Base-by-base conservation (phyloP, 75 land plant species). In the Gnetum montanum region DNA sequence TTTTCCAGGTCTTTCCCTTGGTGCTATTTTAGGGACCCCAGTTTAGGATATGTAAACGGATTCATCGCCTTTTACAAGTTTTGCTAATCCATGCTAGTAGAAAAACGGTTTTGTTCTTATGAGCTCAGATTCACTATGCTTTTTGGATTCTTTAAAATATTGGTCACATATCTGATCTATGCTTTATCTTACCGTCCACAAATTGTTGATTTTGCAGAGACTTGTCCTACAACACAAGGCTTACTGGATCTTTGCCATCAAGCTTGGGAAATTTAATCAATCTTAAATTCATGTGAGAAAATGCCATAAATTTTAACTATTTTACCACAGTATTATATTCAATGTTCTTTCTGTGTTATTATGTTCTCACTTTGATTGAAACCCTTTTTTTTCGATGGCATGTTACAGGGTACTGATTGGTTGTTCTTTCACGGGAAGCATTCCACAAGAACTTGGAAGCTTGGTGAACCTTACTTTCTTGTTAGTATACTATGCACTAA, bases 381-480 rank as follows among this genome's bases (percentile, higher is more conserved):
- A 12, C 31, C 2, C 4, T 12, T 6, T 16, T 26, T 19, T 33
- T n/a, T n/a, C n/a, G n/a, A 25, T 24, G 47, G 62, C 0, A 46
- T 8, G 44, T 62, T 20, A n/a, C 69, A 83, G 86, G 43, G 65
- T 70, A 49, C 46, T 79, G 19, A 69, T 67, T 16, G 76, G 72
- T 23, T 79, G 86, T 51, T 40, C 73, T 50, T 75, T 83, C 49
- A 71, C 31, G 54, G 83, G 82, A 16, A 34, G 8, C 20, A 71
- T 83, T 24, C 83, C 86, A 38, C 47, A 51, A 20, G 79, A 83
- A 59, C 16, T 83, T 31, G 83, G 83, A 2, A 75, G 69, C 43
- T 59, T 83, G 4, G 6, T 41, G 58, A 30, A 60, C 18, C 57
- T 88, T 5, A 26, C 75, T 0, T 84, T 73, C 63, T 45, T 88